Percentiles rank a stretch among this genome's conserved stretches.
These are phyloP conservation scores for Phytophthora melonis DNA, from an alignment of 352 stramenopile genomes.

Conservation along the genomic window DNA sequence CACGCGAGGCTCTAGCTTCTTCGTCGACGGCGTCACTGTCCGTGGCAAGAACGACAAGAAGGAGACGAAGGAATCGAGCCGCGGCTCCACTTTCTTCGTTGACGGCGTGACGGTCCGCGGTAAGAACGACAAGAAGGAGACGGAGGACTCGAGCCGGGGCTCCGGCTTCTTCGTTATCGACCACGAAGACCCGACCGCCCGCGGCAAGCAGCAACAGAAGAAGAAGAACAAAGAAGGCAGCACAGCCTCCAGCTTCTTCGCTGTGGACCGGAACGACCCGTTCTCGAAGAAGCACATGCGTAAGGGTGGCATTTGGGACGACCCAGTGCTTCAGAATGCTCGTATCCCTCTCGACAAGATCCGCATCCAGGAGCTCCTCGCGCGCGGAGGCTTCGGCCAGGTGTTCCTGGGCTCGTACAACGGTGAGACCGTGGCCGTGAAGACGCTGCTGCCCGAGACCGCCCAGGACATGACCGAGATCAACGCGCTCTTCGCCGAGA, in stretches of 20 bases:
- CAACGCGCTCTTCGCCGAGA: slow-evolving; percentile 58
- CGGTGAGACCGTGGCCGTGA: slow-evolving; percentile 60
- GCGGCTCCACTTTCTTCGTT: background rate
- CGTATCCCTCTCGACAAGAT: slow-evolving; percentile 62
- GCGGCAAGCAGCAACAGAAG: slow-evolving; percentile 2
- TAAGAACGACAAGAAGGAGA: background rate
- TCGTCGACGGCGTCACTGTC: background rate
- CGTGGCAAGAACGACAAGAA: background rate
- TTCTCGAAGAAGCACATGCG: slow-evolving; percentile 38
- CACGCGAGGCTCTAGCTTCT: background rate
- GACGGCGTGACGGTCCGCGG: background rate
- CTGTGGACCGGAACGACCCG: slow-evolving; percentile 16
- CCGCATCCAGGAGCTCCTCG: slow-evolving; percentile 49
- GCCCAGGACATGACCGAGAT: slow-evolving; percentile 65
- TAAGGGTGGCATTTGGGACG: slow-evolving; percentile 49
- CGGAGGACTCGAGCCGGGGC: background rate
- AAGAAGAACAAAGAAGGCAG: background rate
- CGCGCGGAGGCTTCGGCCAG: slow-evolving; percentile 60
- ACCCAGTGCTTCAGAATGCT: slow-evolving; percentile 44
- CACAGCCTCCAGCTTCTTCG: slow-evolving; percentile 20
- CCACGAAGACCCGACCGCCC: background rate
- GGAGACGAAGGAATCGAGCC: background rate
- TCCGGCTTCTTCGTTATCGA: background rate
- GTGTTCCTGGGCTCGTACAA: slow-evolving; percentile 61
- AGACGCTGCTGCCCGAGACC: slow-evolving; percentile 60